These are phyloP conservation scores for Eucalyptus marginata DNA, from an alignment of 345 rosid genomes.

Conservation along the genomic window DNA sequence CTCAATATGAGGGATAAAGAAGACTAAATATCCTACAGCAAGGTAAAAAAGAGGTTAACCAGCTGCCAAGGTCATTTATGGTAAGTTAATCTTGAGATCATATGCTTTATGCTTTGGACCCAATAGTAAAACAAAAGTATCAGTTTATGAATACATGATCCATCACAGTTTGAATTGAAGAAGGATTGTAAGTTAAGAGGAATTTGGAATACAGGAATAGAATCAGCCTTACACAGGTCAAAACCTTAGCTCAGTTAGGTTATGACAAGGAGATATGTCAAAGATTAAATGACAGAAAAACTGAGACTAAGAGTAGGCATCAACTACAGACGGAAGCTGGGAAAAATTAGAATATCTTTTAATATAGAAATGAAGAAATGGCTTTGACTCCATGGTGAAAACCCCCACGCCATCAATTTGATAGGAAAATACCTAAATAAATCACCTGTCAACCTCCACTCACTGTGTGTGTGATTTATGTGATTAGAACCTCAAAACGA, in stretches of 20 bases:
- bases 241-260: not conserved
- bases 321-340: not conserved
- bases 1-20: not conserved
- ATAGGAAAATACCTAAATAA: not conserved
- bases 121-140: not conserved
- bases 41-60: not conserved
- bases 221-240: not conserved
- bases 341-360: not conserved
- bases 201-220: not conserved
- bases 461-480: not conserved
- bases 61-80: not conserved
- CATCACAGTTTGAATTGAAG: not conserved
- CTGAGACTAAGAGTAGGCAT: not conserved
- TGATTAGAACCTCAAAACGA: not conserved
- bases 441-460: not conserved
- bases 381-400: fast-evolving
- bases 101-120: not conserved
- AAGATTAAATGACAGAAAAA: not conserved
- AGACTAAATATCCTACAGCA: not conserved
- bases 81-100: not conserved
- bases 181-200: not conserved
- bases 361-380: not conserved
- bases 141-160: not conserved
- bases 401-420: not conserved
- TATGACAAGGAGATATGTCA: not conserved